Evolutionary conservation across 345 rosid genomes (phyloP).

Genomic region (Arabidopsis arenosa): DNA sequence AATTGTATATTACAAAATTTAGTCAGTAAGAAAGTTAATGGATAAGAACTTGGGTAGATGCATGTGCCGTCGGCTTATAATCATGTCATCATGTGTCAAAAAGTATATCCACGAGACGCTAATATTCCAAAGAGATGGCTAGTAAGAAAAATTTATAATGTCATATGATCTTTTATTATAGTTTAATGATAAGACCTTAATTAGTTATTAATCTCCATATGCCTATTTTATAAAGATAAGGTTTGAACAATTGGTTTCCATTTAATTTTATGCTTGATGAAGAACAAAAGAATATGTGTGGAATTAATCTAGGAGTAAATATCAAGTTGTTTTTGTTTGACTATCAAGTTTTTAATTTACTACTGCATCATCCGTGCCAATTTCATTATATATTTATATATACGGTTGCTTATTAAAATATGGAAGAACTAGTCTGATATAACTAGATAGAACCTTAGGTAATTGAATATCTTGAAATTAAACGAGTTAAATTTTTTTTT

Average conservation of each 20-base stretch:
- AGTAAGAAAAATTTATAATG: background rate
- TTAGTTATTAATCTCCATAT: background rate
- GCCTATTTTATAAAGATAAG: background rate
- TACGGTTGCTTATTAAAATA: background rate
- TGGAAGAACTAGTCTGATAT: background rate
- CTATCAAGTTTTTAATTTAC: background rate
- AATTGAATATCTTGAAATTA: background rate
- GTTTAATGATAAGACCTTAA: background rate
- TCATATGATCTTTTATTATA: background rate
- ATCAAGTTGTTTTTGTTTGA: background rate
- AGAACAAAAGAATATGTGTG: background rate
- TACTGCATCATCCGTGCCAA: background rate
- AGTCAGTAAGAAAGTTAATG: slow-evolving; percentile 16
- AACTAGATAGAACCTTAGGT: background rate
- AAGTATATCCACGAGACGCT: slow-evolving; percentile 4
- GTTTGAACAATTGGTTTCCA: slow-evolving; percentile 10
- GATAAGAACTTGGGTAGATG: slow-evolving; percentile 36
- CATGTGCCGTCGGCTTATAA: slow-evolving; percentile 19
- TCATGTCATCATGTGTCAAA: slow-evolving; percentile 25
- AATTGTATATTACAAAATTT: background rate
- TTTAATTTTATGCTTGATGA: background rate
- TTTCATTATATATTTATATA: background rate
- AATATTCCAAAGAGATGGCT: slow-evolving; percentile 30
- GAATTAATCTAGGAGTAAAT: background rate
- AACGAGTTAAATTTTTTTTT: slow-evolving; percentile 7